Conservation (phyloP, 2,329 filamentous ascomycete genomes). For the Apiospora kogelbergensis region DNA sequence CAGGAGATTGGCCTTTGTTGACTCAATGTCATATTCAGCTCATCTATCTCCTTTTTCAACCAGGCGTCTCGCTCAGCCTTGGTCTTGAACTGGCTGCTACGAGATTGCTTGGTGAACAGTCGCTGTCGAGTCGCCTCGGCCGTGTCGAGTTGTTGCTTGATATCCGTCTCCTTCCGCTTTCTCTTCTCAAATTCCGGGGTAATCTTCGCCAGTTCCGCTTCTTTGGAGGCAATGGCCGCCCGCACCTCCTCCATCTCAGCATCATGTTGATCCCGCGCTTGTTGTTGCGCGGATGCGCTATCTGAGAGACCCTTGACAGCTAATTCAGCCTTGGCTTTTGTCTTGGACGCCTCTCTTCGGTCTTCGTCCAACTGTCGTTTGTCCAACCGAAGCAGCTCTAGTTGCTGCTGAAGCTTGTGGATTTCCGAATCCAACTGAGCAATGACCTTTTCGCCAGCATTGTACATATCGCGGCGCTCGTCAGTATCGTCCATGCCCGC, state of each 20-base stretch:
- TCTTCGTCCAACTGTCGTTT: conserved; percentile 88
- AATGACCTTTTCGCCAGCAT: conserved; percentile 77
- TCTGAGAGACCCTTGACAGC: conserved; percentile 81
- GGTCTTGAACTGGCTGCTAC: conserved; percentile 82
- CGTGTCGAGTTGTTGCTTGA: conserved; percentile 71
- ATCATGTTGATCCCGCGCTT: conserved; percentile 69
- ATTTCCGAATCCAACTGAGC: conserved; percentile 76
- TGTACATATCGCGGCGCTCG: conserved; percentile 73
- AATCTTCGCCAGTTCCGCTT: conserved; percentile 73
- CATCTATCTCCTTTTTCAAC: conserved; percentile 76
- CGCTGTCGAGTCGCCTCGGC: conserved; percentile 75
- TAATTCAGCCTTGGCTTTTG: conserved; percentile 82
- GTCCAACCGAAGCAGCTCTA: conserved; percentile 83
- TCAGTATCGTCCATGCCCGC: conserved; percentile 84
- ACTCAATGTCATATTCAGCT: conserved; percentile 73
- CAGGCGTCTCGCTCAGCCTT: conserved; percentile 87
- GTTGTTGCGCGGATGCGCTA: conserved; percentile 75
- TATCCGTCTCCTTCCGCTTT: conserved; percentile 69
- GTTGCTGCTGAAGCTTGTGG: conserved; percentile 74
- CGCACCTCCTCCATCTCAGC: conserved; percentile 71
- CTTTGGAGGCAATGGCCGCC: conserved; percentile 71
- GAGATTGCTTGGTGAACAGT: conserved; percentile 88
- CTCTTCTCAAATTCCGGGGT: conserved; percentile 73
- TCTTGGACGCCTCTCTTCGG: conserved; percentile 75
- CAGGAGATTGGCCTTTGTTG: conserved; percentile 78